Percentiles rank a stretch among this genome's conserved stretches.
phyloP scores from a whole-genome alignment of 2,329 filamentous ascomycete species.

The Teratosphaeria gauchensis region DNA sequence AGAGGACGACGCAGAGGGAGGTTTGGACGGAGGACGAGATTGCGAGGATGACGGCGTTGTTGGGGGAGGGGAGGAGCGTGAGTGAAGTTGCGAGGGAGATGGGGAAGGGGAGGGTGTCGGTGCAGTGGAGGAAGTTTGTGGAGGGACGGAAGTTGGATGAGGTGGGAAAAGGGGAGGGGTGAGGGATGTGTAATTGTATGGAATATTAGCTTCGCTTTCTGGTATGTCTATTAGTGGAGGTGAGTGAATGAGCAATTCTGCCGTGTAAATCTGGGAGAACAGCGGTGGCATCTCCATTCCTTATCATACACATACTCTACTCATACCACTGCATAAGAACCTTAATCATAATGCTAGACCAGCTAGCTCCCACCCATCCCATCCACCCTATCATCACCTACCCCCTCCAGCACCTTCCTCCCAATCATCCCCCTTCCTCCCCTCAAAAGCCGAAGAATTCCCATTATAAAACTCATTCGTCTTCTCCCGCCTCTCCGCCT shows the following conservation, averaged over 20 bases:
- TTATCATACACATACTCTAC: too few relatives aligned
- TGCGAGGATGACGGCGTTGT: not conserved
- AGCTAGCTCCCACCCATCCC: too few relatives aligned
- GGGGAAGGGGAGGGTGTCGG: not conserved
- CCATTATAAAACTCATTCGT: conserved; percentile 68
- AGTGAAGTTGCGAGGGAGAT: not conserved
- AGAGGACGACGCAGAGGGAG: not conserved
- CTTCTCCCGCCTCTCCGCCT: conserved; percentile 32
- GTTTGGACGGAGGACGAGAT: not conserved
- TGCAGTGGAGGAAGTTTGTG: not conserved
- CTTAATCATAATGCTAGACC: too few relatives aligned
- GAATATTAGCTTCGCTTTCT: not conserved
- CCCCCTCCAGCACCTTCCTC: conserved; percentile 14
- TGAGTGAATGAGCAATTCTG: too few relatives aligned
- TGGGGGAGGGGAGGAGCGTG: not conserved
- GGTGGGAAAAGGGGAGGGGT: not conserved
- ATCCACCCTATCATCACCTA: not conserved
- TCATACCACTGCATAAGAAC: too few relatives aligned
- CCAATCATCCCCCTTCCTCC: conserved; percentile 47
- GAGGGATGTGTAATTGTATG: not conserved
- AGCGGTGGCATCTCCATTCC: too few relatives aligned
- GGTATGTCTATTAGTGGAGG: not conserved
- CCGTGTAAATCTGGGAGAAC: too few relatives aligned
- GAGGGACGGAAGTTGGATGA: not conserved
- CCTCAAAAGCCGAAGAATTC: conserved; percentile 59